Base-by-base conservation (phyloP, 805 yeast genomes). In the Wickerhamomyces strasburgensis region DNA sequence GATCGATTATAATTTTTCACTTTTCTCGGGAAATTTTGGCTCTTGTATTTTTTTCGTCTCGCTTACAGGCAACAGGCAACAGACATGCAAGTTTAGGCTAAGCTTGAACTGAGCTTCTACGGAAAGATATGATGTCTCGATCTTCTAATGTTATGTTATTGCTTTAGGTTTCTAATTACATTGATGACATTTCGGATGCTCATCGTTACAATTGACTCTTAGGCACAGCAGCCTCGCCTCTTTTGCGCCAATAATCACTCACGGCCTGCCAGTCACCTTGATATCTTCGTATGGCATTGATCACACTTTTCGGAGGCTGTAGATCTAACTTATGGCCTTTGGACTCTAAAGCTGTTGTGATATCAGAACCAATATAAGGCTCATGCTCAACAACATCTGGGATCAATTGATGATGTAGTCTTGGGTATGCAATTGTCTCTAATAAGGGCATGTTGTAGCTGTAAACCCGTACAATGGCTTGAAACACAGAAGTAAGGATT, bases 241-340 rank as follows among this genome's bases (percentile, higher is more conserved):
- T 62, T 56, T 89, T 89, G 39, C 98, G 67, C 96, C 97, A 90
- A 57, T 62, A 85, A 57, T 90, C 98, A 48, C 87, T 70, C 9
- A 88, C 96, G 1, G 95, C 96, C 36, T 77, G 74, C 61, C 25
- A 60, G 33, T 35, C 72, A 58, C 41, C 65, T 48, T 32, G 54
- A 54, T 28, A 58, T 41, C 66, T 47, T 33, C 63, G 57, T 14
- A 80, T 70, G 1, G 73, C 84, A 50, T 75, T 73, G 78, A 79
- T 68, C 1, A 79, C 79, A 4, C 80, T 67, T 47, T 70, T 64
- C 10, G 79, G 75, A 2, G 56, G 54, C 11, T 61, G 57, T 34
- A 66, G 57, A 14, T 61, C 57, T 3, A 72, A 59, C 0, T 48
- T 54, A 48, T 80, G 84, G 4, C 85, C 87, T 51, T 64, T 70